Conservation (phyloP, 495 filamentous ascomycete species). For the Podospora fimiseda region DNA sequence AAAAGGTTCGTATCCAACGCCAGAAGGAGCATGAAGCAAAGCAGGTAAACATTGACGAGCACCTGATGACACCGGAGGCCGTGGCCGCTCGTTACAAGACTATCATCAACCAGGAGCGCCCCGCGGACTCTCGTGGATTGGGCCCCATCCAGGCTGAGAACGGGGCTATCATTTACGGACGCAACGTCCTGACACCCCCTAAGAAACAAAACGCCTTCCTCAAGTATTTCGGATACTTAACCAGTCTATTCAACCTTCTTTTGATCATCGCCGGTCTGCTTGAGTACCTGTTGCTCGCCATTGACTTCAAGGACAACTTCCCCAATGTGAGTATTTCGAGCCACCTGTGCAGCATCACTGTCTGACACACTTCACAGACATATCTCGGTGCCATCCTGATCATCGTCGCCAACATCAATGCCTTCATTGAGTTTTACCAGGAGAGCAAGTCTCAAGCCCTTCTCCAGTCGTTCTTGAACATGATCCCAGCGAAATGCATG, state of each 20-base stretch:
- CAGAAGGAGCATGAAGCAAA: constrained; percentile 17
- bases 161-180: constrained; percentile 18
- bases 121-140: constrained; percentile 22
- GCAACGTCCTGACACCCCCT: constrained; percentile 25
- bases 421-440: constrained; percentile 31
- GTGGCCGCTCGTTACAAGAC: constrained; percentile 23
- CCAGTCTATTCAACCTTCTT: constrained; percentile 27
- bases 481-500: constrained; percentile 31
- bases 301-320: constrained; percentile 28
- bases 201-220: constrained; percentile 24
- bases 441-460: constrained; percentile 28
- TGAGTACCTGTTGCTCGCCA: constrained; percentile 28
- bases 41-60: constrained; percentile 24
- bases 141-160: constrained; percentile 18
- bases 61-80: constrained; percentile 22
- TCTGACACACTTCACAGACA: constrained; percentile 14
- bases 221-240: constrained; percentile 22
- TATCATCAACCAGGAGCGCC: constrained; percentile 20
- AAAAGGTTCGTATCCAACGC: constrained; percentile 13
- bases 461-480: constrained; percentile 26
- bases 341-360: neutral
- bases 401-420: constrained; percentile 26
- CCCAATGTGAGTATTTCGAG: constrained; percentile 20
- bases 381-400: constrained; percentile 30
- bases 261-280: constrained; percentile 26